Evolutionary conservation across 768 basidiomycete genomes (phyloP).

Genomic region (Arthromyces matolae): DNA sequence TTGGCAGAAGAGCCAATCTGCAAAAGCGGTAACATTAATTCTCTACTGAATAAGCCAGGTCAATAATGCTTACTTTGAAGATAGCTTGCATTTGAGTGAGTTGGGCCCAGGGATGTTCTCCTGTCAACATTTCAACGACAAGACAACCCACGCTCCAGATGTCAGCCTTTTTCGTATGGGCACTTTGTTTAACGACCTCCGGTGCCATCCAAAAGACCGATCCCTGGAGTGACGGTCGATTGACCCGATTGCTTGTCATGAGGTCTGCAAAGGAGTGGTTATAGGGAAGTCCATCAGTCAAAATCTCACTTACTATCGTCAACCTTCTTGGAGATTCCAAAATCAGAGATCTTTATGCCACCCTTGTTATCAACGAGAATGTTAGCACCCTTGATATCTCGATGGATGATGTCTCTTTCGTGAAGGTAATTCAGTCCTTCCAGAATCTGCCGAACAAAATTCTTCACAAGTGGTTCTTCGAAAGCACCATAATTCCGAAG

Average conservation of each 20-base stretch:
- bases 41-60: too few species aligned
- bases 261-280: slow-evolving; percentile 29
- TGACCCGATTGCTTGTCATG: slow-evolving; percentile 61
- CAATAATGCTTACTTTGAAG: slow-evolving; percentile 72
- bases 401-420: slow-evolving; percentile 91
- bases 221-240: slow-evolving; percentile 92
- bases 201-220: slow-evolving; percentile 99
- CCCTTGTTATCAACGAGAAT: slow-evolving; percentile 98
- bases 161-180: slow-evolving; percentile 88
- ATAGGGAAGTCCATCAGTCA: not conserved
- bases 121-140: slow-evolving; percentile 95
- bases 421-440: slow-evolving; percentile 89
- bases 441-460: slow-evolving; percentile 90
- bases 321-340: slow-evolving; percentile 96
- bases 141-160: slow-evolving; percentile 97
- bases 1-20: slow-evolving; percentile 91
- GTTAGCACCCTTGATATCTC: slow-evolving; percentile 98
- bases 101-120: slow-evolving; percentile 93
- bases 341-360: slow-evolving; percentile 95
- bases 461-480: slow-evolving; percentile 87
- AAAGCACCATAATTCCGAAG: slow-evolving; percentile 91
- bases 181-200: slow-evolving; percentile 94
- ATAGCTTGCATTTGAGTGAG: slow-evolving; percentile 99
- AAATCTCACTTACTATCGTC: slow-evolving; percentile 75
- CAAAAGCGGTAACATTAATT: too few species aligned